Conservation (phyloP, 129 eudicot genomes). For the Flaveria linearis region DNA sequence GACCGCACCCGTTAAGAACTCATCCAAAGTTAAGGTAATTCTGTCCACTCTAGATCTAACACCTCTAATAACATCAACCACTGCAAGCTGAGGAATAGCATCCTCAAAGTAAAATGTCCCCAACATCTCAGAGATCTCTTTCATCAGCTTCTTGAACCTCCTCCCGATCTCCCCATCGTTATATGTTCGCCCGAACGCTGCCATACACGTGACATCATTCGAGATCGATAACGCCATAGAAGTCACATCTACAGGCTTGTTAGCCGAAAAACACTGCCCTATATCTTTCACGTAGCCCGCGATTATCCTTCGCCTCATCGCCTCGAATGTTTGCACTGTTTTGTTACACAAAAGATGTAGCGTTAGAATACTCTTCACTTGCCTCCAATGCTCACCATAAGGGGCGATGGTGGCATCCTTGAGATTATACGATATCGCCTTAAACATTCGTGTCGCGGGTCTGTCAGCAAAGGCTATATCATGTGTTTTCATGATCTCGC, state of each 20-base stretch:
- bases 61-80: conserved; percentile 47
- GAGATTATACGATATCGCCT: conserved; percentile 30
- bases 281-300: conserved; percentile 21
- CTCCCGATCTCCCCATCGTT: conserved; percentile 37
- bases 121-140: conserved; percentile 32
- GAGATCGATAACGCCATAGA: conserved; percentile 21
- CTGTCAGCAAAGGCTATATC: conserved; percentile 45
- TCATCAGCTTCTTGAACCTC: conserved; percentile 26
- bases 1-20: conserved; percentile 44
- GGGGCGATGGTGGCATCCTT: conserved; percentile 45
- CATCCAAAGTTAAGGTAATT: conserved; percentile 36
- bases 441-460: conserved; percentile 33
- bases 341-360: conserved; percentile 46
- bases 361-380: conserved; percentile 42
- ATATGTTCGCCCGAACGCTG: conserved; percentile 50
- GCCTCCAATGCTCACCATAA: conserved; percentile 63
- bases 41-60: conserved; percentile 34
- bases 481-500: conserved; percentile 52
- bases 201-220: conserved; percentile 43
- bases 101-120: conserved; percentile 35
- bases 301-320: conserved; percentile 36
- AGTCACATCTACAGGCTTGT: conserved; percentile 35
- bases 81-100: conserved; percentile 42
- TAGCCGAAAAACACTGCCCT: background rate
- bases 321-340: conserved; percentile 39